Conservation (phyloP, 2,329 filamentous ascomycete genomes). For the Aspergillus fumigatus region DNA sequence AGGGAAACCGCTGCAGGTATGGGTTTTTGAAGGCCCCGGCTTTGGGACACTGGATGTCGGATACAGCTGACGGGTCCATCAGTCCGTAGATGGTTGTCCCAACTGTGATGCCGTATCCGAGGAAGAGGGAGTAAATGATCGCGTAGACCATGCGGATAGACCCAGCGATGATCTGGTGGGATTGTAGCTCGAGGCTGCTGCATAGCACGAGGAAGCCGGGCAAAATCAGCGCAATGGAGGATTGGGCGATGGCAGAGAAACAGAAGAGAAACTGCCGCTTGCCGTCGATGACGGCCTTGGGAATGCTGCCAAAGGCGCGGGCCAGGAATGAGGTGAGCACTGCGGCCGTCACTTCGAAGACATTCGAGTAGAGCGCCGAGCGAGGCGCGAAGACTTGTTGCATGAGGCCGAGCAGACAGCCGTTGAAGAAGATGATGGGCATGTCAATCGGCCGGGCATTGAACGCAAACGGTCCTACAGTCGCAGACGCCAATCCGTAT, state of each 20-base stretch:
- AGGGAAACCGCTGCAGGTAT: slow-evolving; percentile 58
- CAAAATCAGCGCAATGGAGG: slow-evolving; percentile 70
- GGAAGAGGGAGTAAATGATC: slow-evolving; percentile 67
- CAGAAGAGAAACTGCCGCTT: slow-evolving; percentile 52
- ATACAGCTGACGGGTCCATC: slow-evolving; percentile 53
- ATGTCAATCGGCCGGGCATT: slow-evolving; percentile 71
- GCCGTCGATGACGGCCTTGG: slow-evolving; percentile 35
- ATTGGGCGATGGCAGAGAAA: slow-evolving; percentile 67
- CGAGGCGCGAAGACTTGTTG: slow-evolving; percentile 70
- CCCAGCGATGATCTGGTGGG: slow-evolving; percentile 63
- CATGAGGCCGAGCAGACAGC: slow-evolving; percentile 67
- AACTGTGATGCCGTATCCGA: slow-evolving; percentile 68
- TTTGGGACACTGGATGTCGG: slow-evolving; percentile 43
- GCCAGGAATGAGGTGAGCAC: slow-evolving; percentile 65
- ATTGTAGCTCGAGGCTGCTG: slow-evolving; percentile 63
- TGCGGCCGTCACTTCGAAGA: slow-evolving; percentile 61
- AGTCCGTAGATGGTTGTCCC: slow-evolving; percentile 61
- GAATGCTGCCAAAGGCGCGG: slow-evolving; percentile 64
- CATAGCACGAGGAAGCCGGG: slow-evolving; percentile 63
- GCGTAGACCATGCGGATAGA: slow-evolving; percentile 71
- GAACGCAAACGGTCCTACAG: slow-evolving; percentile 77
- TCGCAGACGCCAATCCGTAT: slow-evolving; percentile 71
- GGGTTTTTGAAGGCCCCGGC: slow-evolving; percentile 45
- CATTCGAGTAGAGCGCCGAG: slow-evolving; percentile 63
- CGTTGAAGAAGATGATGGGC: slow-evolving; percentile 70